Evolutionary conservation across 2,329 filamentous ascomycete species (phyloP).

Genomic region (Elsinoe australis): DNA sequence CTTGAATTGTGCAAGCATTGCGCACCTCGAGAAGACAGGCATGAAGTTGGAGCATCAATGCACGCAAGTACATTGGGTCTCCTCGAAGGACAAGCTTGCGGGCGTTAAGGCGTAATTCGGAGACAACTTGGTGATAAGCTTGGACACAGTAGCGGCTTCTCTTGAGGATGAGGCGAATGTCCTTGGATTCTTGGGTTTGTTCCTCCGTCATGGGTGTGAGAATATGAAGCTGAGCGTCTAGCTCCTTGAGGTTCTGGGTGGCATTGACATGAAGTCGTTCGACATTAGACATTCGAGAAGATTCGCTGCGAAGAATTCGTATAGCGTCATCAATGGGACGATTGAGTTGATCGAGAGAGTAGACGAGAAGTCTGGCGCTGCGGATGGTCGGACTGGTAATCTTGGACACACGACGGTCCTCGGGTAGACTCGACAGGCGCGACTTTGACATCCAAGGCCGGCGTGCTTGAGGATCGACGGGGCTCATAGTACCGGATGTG

Average conservation of each 20-base stretch:
- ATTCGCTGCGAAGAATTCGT: slow-evolving; percentile 19
- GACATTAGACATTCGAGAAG: slow-evolving; percentile 15
- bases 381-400: slow-evolving; percentile 19
- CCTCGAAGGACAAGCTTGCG: slow-evolving; percentile 48
- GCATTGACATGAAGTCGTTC: slow-evolving; percentile 39
- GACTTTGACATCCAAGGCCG: slow-evolving; percentile 16
- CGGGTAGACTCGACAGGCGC: slow-evolving; percentile 20
- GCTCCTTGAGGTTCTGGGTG: slow-evolving; percentile 48
- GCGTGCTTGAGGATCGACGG: slow-evolving; percentile 23
- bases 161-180: slow-evolving; percentile 33
- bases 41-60: slow-evolving; percentile 52
- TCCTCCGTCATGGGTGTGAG: slow-evolving; percentile 44
- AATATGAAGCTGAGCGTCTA: slow-evolving; percentile 48
- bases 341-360: slow-evolving; percentile 20
- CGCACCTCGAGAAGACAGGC: slow-evolving; percentile 52
- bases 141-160: slow-evolving; percentile 45
- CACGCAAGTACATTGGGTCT: slow-evolving; percentile 51
- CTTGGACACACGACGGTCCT: slow-evolving; percentile 21
- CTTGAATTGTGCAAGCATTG: slow-evolving; percentile 50
- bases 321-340: slow-evolving; percentile 20
- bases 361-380: slow-evolving; percentile 18
- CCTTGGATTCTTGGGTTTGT: slow-evolving; percentile 43
- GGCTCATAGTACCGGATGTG: slow-evolving; percentile 29
- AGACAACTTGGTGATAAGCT: slow-evolving; percentile 43
- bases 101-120: slow-evolving; percentile 42